Evolutionary conservation across 192 early-diverging fungal genomes (phyloP).

Genomic region (Coemansia sp.): DNA sequence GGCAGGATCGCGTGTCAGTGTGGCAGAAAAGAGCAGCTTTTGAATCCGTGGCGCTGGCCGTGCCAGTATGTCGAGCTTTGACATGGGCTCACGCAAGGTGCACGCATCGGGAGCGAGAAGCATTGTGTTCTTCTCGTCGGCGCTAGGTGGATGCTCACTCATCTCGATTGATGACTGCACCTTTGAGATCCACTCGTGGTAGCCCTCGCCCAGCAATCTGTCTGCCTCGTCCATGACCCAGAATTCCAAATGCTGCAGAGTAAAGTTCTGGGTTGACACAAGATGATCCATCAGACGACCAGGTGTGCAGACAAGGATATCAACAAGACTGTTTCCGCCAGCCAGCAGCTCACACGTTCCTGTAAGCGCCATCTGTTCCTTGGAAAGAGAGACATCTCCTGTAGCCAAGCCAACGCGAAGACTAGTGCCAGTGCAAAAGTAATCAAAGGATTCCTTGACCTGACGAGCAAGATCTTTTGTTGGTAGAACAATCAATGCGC

Average conservation of each 20-base stretch:
- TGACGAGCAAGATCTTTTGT: constrained; percentile 90
- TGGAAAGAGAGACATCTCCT: constrained; percentile 74
- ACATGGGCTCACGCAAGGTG: constrained; percentile 13
- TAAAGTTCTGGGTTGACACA: constrained; percentile 78
- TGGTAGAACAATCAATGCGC: constrained; percentile 88
- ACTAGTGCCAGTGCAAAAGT: constrained; percentile 72
- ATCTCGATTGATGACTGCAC: constrained; percentile 62
- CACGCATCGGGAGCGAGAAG: constrained; percentile 22
- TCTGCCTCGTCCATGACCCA: constrained; percentile 96
- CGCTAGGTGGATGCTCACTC: not conserved
- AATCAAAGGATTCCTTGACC: constrained; percentile 83
- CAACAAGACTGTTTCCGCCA: constrained; percentile 72
- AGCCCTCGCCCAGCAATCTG: constrained; percentile 86
- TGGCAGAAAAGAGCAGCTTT: constrained; percentile 95
- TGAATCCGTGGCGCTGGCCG: constrained; percentile 62
- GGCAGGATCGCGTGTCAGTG: constrained; percentile 88
- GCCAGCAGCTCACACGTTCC: constrained; percentile 15
- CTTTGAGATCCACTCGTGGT: constrained; percentile 85
- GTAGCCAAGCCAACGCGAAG: constrained; percentile 73
- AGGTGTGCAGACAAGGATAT: constrained; percentile 93
- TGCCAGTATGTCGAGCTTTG: constrained; percentile 20
- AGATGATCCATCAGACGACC: constrained; percentile 92
- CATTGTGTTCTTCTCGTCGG: not conserved
- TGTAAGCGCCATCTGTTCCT: constrained; percentile 65
- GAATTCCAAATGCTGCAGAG: constrained; percentile 88